phyloP scores from a whole-genome alignment of 2,329 filamentous ascomycete species.

The Byssoonygena ceratinophila region DNA sequence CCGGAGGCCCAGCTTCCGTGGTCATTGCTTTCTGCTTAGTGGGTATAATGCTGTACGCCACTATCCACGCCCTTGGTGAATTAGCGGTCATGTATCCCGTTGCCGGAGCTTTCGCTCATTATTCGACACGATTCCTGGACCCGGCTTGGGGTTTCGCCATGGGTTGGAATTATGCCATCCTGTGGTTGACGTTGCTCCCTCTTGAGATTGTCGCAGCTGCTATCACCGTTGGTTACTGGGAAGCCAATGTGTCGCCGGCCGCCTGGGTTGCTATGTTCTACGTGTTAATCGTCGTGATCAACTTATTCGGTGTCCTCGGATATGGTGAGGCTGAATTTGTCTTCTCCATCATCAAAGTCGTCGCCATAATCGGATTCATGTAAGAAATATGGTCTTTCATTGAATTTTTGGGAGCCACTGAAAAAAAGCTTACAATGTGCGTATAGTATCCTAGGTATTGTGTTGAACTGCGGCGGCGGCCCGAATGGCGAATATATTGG shows the following conservation, averaged over 20 bases:
- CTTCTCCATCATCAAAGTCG: slow-evolving; percentile 75
- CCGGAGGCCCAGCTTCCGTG: slow-evolving; percentile 67
- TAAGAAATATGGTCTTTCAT: slow-evolving; percentile 38
- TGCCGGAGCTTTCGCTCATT: slow-evolving; percentile 82
- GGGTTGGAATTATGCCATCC: slow-evolving; percentile 87
- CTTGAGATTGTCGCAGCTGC: slow-evolving; percentile 80
- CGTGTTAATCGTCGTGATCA: slow-evolving; percentile 63
- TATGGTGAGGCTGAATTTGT: slow-evolving; percentile 86
- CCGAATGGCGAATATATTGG: slow-evolving; percentile 67
- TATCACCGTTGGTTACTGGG: slow-evolving; percentile 76
- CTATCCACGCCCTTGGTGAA: slow-evolving; percentile 82
- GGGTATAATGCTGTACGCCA: slow-evolving; percentile 81
- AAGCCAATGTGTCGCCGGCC: slow-evolving; percentile 51
- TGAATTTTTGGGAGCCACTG: neutral
- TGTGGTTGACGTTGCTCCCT: slow-evolving; percentile 76
- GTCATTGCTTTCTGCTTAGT: slow-evolving; percentile 69
- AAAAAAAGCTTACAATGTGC: neutral
- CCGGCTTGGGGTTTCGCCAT: slow-evolving; percentile 92
- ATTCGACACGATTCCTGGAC: slow-evolving; percentile 83
- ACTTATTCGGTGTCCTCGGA: slow-evolving; percentile 76
- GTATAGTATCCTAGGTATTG: slow-evolving; percentile 64
- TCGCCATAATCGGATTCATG: slow-evolving; percentile 82
- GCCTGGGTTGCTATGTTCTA: slow-evolving; percentile 80
- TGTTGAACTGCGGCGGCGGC: slow-evolving; percentile 74
- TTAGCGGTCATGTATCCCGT: slow-evolving; percentile 84